Base-by-base conservation (phyloP, 2,329 filamentous ascomycete species). In the Scedosporium boydii region DNA sequence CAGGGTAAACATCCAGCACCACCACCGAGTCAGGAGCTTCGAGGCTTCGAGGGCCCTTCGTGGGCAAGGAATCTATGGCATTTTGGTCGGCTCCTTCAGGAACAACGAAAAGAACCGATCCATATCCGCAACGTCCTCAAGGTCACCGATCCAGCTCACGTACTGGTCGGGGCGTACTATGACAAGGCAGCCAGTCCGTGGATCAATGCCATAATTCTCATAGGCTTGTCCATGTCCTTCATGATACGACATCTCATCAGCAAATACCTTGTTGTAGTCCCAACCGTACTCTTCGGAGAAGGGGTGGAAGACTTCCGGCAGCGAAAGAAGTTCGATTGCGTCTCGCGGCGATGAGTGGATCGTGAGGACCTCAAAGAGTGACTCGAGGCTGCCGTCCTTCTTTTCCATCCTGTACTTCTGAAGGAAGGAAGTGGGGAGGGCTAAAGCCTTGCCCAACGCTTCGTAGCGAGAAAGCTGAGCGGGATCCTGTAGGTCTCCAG, bases 91-190 rank as follows among this genome's bases (percentile, higher is more conserved):
- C 23, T 29, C 44, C 42, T 34, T 58, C 62, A 73, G 67, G 16
- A 68, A 71, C 1, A 67, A 67, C 18, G 69, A 67, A 59, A 76
- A 76, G 58, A 75, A 75, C 16, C 63, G 59, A 60, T 71, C 67
- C 38, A 76, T 46, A 2, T 68, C 68, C 1, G 68, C 70, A 38
- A 74, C 71, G 44, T 75, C 74, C 23, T 76, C 72, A n/a, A 78
- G 65, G n/a, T 73, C 69, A 1, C 74, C 74, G 2, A 78, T 65
- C 67, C 73, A 76, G 1, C 69, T 78, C 26, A 90, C 81, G 71
- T 90, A 86, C 69, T 88, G 85, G 74, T 91, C 88, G 3, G 88
- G 88, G 58, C 88, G 72, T 1, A 86, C 74, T 1, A 87, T 73
- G 0, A 88, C 80, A 4, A 85, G 72, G 65, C 82, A 85, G 0